These are phyloP conservation scores for Carpinus viminea DNA, from an alignment of 306 rosid genomes.

Conservation along the genomic window DNA sequence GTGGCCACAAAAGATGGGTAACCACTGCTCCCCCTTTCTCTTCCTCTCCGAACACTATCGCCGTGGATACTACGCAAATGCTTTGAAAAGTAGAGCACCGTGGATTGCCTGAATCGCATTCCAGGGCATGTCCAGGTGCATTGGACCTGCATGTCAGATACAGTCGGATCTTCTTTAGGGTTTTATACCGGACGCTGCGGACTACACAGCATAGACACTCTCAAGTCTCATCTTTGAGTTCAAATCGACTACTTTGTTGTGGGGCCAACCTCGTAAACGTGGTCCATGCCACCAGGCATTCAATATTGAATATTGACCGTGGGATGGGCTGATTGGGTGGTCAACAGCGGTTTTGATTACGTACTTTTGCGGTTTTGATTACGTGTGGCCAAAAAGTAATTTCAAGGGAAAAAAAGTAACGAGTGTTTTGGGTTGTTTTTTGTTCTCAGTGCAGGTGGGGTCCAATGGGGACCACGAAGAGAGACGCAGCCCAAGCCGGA, in stretches of 20 bases:
- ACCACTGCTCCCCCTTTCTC: constrained; percentile 17
- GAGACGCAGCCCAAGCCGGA: no score
- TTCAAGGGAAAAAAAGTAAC: no score
- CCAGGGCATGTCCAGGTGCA: constrained; percentile 43
- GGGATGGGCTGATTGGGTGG: background rate
- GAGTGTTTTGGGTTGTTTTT: no score
- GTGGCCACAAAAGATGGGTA: constrained; percentile 41
- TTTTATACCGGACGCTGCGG: background rate
- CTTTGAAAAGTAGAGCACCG: constrained; percentile 28
- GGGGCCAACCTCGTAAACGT: no score
- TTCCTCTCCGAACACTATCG: background rate
- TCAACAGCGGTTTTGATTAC: background rate
- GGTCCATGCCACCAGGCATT: background rate
- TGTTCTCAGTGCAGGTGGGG: no score
- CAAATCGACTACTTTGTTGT: no score
- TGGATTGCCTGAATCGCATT: constrained; percentile 30
- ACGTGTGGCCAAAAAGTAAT: no score
- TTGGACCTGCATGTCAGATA: constrained; percentile 37
- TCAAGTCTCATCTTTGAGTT: no score
- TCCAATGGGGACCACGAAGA: no score
- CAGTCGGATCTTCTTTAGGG: background rate
- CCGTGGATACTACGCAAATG: constrained; percentile 11
- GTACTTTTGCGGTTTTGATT: background rate
- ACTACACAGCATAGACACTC: no score
- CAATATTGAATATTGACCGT: background rate